Evolutionary conservation across 2,329 filamentous ascomycete genomes (phyloP).

Genomic region (Paecilomyces fulvus): DNA sequence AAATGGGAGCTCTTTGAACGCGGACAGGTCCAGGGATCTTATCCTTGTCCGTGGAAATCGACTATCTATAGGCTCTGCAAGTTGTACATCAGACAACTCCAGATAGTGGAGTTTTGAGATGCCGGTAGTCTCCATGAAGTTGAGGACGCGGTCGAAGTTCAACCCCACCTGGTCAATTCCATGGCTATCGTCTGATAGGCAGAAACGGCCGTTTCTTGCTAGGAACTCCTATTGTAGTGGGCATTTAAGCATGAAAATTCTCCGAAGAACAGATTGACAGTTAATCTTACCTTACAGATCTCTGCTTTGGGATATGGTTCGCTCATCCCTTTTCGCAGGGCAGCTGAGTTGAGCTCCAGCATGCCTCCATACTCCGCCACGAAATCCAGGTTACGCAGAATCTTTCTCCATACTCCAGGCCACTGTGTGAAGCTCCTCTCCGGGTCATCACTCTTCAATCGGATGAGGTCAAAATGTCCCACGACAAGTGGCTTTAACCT

Average conservation of each 20-base stretch:
- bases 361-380: constrained; percentile 68
- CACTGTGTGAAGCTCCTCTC: constrained; percentile 52
- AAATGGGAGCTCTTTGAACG: constrained; percentile 26
- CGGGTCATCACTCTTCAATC: constrained; percentile 66
- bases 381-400: constrained; percentile 65
- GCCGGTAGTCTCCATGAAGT: constrained; percentile 53
- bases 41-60: constrained; percentile 31
- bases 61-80: constrained; percentile 16
- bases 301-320: constrained; percentile 80
- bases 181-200: constrained; percentile 92
- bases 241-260: constrained; percentile 10
- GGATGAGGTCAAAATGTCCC: constrained; percentile 88
- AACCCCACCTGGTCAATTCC: constrained; percentile 78
- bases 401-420: constrained; percentile 61
- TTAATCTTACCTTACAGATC: constrained; percentile 60
- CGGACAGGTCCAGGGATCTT: constrained; percentile 20
- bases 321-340: constrained; percentile 75
- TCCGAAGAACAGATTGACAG: constrained; percentile 2
- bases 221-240: constrained; percentile 54
- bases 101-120: constrained; percentile 33
- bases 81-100: constrained; percentile 13
- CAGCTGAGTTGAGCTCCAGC: constrained; percentile 83
- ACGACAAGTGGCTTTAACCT: constrained; percentile 67
- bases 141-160: constrained; percentile 64
- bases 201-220: constrained; percentile 67